phyloP scores from a whole-genome alignment of 2,329 filamentous ascomycete genomes.

The Zasmidium angulare region DNA sequence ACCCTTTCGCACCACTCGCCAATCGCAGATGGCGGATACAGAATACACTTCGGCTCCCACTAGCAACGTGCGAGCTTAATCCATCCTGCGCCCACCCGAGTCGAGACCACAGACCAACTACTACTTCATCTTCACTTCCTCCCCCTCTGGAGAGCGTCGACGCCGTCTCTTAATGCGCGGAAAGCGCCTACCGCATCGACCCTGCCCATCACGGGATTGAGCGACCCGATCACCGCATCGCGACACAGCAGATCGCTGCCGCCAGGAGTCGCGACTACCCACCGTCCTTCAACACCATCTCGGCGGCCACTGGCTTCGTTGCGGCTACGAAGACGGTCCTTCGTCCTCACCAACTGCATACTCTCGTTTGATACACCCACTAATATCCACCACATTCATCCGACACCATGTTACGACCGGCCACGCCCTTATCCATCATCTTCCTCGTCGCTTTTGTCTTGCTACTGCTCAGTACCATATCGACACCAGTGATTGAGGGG shows the following conservation, averaged over 20 bases:
- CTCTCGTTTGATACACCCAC: conserved; percentile 6
- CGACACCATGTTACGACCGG: conserved; percentile 77
- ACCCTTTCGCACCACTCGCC: background rate
- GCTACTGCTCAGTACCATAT: conserved; percentile 83
- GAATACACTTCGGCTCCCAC: background rate
- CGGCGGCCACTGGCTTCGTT: too few species aligned
- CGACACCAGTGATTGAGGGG: conserved; percentile 80
- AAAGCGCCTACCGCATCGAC: conserved; percentile 1
- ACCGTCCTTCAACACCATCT: background rate
- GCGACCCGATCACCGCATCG: conserved; percentile 19
- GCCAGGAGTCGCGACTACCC: conserved; percentile 3
- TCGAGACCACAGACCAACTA: background rate
- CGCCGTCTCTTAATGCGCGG: background rate
- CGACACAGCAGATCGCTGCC: background rate
- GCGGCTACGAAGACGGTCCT: conserved; percentile 1
- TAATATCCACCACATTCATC: background rate
- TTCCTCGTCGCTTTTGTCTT: conserved; percentile 83
- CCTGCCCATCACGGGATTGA: conserved; percentile 11
- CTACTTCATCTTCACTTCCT: background rate
- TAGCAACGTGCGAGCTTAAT: background rate
- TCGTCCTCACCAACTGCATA: conserved; percentile 6
- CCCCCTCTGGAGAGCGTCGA: background rate
- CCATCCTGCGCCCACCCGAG: background rate
- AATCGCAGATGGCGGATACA: background rate
- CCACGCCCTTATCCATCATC: conserved; percentile 84